Evolutionary conservation across 2,329 filamentous ascomycete genomes (phyloP).

Genomic region (Ophiostoma sp.): DNA sequence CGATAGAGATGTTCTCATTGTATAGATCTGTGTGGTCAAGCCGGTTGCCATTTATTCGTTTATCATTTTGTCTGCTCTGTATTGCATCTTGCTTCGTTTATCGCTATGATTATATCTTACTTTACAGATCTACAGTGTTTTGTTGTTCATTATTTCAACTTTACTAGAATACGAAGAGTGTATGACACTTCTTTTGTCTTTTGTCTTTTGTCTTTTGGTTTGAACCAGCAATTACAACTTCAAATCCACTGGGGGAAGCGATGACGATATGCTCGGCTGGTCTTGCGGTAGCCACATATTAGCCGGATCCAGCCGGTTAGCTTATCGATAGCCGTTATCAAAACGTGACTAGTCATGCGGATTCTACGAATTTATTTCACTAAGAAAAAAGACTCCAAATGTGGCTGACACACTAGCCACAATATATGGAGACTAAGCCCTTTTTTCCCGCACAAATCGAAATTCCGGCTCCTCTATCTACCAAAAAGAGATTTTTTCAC

Average conservation of each 20-base stretch:
- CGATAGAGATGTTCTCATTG: not conserved
- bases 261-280: constrained; percentile 2
- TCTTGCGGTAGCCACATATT: not conserved
- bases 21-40: not conserved
- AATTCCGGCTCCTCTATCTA: constrained; percentile 24
- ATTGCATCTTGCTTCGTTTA: constrained; percentile 4
- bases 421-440: constrained; percentile 23
- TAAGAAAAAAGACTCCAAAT: not conserved
- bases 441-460: constrained; percentile 29
- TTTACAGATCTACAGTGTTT: not conserved
- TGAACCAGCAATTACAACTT: not conserved
- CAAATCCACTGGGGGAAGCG: not conserved
- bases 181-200: not conserved
- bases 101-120: not conserved
- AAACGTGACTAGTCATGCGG: not conserved
- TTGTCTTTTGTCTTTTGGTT: not conserved
- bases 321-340: not conserved
- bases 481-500: constrained; percentile 26
- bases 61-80: not conserved
- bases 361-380: not conserved
- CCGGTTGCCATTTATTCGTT: not conserved
- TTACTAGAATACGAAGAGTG: not conserved
- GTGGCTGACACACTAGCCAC: constrained; percentile 18
- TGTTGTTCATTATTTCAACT: not conserved
- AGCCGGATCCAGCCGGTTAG: not conserved